Evolutionary conservation across 2,329 filamentous ascomycete genomes (phyloP).

Genomic region (Sphaerulina musiva): DNA sequence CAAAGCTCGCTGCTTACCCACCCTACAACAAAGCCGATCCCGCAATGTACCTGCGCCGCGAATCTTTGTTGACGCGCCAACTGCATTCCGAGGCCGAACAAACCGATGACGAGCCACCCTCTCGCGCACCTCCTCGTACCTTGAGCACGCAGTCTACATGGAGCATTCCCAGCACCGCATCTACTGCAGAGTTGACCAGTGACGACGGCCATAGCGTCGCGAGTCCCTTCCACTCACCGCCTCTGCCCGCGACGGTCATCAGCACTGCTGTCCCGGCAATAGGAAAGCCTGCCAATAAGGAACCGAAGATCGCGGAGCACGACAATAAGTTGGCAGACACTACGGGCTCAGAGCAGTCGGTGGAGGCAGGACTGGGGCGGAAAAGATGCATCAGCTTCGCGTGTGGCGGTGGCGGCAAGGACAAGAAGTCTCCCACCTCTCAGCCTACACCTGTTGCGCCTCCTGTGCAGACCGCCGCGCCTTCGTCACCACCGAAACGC

Average conservation of each 20-base stretch:
- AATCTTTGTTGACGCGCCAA: conserved; percentile 82
- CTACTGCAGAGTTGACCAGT: conserved; percentile 88
- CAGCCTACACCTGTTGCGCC: conserved; percentile 32
- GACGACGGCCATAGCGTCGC: conserved; percentile 71
- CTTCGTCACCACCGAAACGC: conserved; percentile 44
- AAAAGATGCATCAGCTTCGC: conserved; percentile 92
- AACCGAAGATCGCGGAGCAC: conserved; percentile 35
- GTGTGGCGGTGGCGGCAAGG: conserved; percentile 59
- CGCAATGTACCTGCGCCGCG: conserved; percentile 52
- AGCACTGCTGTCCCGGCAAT: conserved; percentile 34
- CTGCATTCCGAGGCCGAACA: conserved; percentile 53
- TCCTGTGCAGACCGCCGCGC: conserved; percentile 11
- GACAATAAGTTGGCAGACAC: conserved; percentile 31
- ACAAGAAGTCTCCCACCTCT: conserved; percentile 38
- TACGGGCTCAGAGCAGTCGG: conserved; percentile 44
- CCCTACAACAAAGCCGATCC: conserved; percentile 39
- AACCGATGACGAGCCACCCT: conserved; percentile 35
- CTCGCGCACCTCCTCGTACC: conserved; percentile 34
- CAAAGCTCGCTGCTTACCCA: conserved; percentile 8
- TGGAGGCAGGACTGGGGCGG: conserved; percentile 61
- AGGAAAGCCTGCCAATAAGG: conserved; percentile 36
- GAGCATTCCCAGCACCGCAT: conserved; percentile 73
- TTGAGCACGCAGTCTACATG: conserved; percentile 58
- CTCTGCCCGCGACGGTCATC: conserved; percentile 55
- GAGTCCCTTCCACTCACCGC: conserved; percentile 80